These are phyloP conservation scores for Gaultheria prostrata DNA, from an alignment of 148 eudicot genomes.

Conservation along the genomic window DNA sequence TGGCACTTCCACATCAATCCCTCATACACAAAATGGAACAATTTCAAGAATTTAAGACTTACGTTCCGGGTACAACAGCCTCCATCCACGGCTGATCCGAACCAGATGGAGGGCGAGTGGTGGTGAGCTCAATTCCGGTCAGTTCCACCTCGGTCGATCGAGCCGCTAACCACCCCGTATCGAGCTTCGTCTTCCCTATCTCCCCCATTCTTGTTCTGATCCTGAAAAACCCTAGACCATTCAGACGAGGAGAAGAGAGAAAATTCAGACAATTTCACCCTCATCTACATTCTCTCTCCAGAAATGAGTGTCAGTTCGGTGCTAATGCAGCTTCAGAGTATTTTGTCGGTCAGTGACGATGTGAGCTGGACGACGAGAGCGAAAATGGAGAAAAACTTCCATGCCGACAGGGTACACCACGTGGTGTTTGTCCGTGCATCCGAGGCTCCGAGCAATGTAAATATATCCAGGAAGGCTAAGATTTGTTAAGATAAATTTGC, in stretches of 20 bases:
- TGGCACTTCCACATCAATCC: background rate
- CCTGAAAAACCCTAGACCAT: background rate
- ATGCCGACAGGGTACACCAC: no score
- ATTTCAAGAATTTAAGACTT: slow-evolving; percentile 11
- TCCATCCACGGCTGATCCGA: slow-evolving; percentile 61
- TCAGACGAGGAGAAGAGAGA: background rate
- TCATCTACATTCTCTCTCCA: background rate
- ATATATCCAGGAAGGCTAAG: no score
- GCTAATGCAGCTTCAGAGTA: background rate
- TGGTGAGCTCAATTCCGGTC: slow-evolving; percentile 81
- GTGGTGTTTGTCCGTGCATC: no score
- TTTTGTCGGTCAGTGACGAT: background rate
- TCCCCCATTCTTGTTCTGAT: slow-evolving; percentile 37
- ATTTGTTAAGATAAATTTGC: no score
- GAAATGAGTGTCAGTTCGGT: background rate
- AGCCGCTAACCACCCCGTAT: slow-evolving; percentile 87
- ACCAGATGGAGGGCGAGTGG: slow-evolving; percentile 65
- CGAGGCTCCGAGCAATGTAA: no score
- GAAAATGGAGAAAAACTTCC: no score
- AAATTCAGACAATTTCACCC: background rate
- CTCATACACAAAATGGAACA: background rate
- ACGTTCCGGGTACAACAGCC: slow-evolving; percentile 96
- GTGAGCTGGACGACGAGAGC: background rate
- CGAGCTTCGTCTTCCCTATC: slow-evolving; percentile 59
- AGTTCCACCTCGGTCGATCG: slow-evolving; percentile 74